Evolutionary conservation across 441 rosid species (phyloP).

Genomic region (Euphorbia schlechtendalii): DNA sequence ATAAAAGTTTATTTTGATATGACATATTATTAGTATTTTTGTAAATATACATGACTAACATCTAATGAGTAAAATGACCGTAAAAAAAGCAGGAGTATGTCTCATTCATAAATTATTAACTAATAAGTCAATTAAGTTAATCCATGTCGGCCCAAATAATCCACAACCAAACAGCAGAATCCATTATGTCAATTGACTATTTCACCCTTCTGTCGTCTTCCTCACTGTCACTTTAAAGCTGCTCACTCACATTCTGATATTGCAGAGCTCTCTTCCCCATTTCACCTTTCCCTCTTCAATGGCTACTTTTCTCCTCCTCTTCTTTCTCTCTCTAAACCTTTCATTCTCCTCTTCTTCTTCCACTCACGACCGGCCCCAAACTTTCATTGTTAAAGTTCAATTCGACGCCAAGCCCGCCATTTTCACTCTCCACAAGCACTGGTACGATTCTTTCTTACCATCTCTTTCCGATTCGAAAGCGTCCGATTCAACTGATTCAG

Average conservation of each 20-base stretch:
- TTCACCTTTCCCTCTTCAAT: slow-evolving; percentile 6
- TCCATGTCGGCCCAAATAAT: not conserved
- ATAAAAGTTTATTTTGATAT: too few species aligned
- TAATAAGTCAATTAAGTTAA: too few species aligned
- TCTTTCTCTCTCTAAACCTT: too few species aligned
- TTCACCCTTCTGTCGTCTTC: not conserved
- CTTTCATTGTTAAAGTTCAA: slow-evolving; percentile 62
- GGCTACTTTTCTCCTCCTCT: slow-evolving; percentile 23
- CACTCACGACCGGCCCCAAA: slow-evolving; percentile 26
- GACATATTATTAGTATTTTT: too few species aligned
- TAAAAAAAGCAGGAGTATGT: too few species aligned
- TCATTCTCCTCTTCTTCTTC: slow-evolving; percentile 37
- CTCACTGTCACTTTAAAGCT: slow-evolving; percentile 11
- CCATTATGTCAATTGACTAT: not conserved
- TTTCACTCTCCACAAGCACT: slow-evolving; percentile 67
- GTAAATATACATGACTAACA: too few species aligned
- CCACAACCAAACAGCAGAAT: not conserved
- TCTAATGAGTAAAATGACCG: too few species aligned
- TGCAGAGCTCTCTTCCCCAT: not conserved
- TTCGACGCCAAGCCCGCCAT: slow-evolving; percentile 64
- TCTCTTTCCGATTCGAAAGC: slow-evolving; percentile 18
- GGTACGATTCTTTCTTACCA: slow-evolving; percentile 70
- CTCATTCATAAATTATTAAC: too few species aligned
- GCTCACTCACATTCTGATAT: not conserved
- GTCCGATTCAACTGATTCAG: not conserved